These are phyloP conservation scores for Mortierella sp. DNA, from an alignment of 371 early-diverging fungal species.

Conservation along the genomic window DNA sequence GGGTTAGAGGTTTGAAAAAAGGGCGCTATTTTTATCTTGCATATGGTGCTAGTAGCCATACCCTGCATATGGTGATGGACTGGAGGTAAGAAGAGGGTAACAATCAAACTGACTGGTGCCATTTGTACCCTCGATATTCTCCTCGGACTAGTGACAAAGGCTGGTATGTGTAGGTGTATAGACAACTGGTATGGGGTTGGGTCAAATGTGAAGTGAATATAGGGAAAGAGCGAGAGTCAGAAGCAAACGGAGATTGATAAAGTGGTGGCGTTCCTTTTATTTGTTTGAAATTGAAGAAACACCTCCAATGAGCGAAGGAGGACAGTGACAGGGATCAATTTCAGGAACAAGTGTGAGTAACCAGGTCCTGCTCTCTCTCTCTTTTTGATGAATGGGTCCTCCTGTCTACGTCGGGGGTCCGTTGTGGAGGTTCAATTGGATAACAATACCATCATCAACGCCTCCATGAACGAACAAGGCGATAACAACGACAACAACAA, in stretches of 20 bases:
- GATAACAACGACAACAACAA: too few species aligned
- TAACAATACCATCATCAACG: too few species aligned
- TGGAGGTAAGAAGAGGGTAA: background rate
- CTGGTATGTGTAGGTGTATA: background rate
- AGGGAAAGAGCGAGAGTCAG: background rate
- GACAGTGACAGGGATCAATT: background rate
- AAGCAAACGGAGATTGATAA: background rate
- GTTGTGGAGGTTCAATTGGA: background rate
- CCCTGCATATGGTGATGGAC: background rate
- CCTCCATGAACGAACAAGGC: too few species aligned
- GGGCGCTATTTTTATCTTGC: conserved; percentile 3
- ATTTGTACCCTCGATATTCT: background rate
- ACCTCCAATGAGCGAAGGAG: background rate
- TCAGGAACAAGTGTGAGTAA: background rate
- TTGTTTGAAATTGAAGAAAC: background rate
- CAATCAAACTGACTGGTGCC: background rate
- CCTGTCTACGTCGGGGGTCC: too few species aligned
- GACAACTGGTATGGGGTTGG: background rate
- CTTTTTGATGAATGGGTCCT: too few species aligned
- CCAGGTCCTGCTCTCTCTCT: too few species aligned
- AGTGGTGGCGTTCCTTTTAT: background rate
- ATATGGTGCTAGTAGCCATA: background rate
- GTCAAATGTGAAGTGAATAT: background rate
- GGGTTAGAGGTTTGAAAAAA: background rate
- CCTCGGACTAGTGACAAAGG: background rate